phyloP scores from a whole-genome alignment of 225 moss, liverwort and hornwort genomes.

The Ulota crispa region DNA sequence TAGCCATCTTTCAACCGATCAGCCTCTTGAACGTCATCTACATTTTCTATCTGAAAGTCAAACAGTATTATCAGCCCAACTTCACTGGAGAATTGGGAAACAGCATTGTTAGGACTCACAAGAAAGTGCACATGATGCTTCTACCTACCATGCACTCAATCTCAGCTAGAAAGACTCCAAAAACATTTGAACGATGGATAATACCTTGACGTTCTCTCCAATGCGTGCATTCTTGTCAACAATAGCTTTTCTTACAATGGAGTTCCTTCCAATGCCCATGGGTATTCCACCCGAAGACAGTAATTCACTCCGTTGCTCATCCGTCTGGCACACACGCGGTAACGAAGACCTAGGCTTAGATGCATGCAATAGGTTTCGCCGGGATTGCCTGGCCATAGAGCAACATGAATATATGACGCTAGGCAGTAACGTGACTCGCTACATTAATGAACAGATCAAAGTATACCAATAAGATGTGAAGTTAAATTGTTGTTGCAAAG shows the following conservation, averaged over 20 bases:
- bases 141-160: neutral
- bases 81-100: neutral
- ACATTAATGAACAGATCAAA: neutral
- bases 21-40: constrained; percentile 67
- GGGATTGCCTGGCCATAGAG: constrained; percentile 20
- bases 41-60: constrained; percentile 60
- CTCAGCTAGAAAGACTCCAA: neutral
- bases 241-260: constrained; percentile 72
- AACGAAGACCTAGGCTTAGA: constrained; percentile 35
- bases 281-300: constrained; percentile 66
- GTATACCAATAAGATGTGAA: neutral
- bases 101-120: neutral
- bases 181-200: neutral
- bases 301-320: constrained; percentile 61
- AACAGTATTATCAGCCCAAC: neutral
- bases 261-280: constrained; percentile 76
- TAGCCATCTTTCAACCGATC: constrained; percentile 65
- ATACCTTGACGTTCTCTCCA: constrained; percentile 73
- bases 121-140: neutral
- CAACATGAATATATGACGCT: constrained; percentile 19
- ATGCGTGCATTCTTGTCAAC: constrained; percentile 85
- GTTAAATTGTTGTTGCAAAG: neutral
- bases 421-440: neutral
- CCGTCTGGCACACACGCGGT: constrained; percentile 44
- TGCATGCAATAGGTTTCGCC: constrained; percentile 18